Base-by-base conservation (phyloP, 1,139 yeast genomes). In the Maudiozyma humilis region DNA sequence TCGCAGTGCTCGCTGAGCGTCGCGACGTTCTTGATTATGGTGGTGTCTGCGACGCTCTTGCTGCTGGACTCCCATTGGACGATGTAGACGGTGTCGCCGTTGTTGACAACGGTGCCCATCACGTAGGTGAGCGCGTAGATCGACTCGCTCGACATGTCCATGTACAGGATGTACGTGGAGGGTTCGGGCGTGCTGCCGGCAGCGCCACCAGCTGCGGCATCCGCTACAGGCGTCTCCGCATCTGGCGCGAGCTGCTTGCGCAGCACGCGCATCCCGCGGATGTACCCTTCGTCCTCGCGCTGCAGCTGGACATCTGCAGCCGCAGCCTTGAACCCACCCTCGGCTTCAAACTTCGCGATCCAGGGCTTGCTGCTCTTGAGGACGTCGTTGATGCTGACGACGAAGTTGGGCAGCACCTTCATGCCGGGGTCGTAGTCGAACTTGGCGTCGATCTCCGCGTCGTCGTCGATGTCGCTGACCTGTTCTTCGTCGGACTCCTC, bases 121-220 rank as follows among this genome's bases (percentile, higher is more conserved):
- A 89, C 78, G 87, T 96, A 89, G 56, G 87, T 94, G 37, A 89
- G 70, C 0, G 96, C 94, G 63, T 84, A 86, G 32, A 75, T 73
- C 3, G 95, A 82, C 56, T 87, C 96, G 1, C 89, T 87, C 1
- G 91, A 82, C 55, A 85, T 75, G 60, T 86, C 95, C 68, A 84
- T 77, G 57, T 91, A 85, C 30, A 84, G 74, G 45, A 86, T 69
- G 63, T 80, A 86, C 10, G 27, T 23, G 8, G 27, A 6, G 27
- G 27, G 63, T 32, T 23, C 27, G 27, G 8, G 6, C 8, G 27
- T 6, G 27, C 27, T 23, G 8, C 8, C 10, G 27, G 41, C n/a
- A 10, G 40, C 42, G 18, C 33, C 40, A 3, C 35, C 42, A 17
- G 20, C 38, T n/a, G n/a, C n/a, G 5, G 36, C 20, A 33, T 33